These are phyloP conservation scores for Xylariaceae sp. DNA, from an alignment of 2,329 filamentous ascomycete genomes.

Conservation along the genomic window DNA sequence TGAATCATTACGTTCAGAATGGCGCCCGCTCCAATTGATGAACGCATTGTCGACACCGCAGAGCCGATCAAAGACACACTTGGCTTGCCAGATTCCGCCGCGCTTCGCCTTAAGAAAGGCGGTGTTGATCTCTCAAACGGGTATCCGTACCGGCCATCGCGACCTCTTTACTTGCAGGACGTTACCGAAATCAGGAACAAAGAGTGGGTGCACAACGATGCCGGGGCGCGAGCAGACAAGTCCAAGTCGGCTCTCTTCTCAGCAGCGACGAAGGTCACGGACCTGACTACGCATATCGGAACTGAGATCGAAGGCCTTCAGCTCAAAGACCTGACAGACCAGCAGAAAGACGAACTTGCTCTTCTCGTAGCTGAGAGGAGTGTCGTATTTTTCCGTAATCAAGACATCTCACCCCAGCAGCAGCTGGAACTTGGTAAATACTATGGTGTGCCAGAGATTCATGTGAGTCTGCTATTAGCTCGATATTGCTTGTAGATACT, in stretches of 20 bases:
- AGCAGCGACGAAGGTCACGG: conserved; percentile 59
- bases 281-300: conserved; percentile 59
- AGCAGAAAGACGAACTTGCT: conserved; percentile 59
- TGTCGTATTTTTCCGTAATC: conserved; percentile 65
- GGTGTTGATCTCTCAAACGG: conserved; percentile 66
- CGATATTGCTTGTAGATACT: too few species aligned
- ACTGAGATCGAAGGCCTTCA: conserved; percentile 63
- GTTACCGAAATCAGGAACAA: conserved; percentile 61
- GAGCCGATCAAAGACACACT: conserved; percentile 62
- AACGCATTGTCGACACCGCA: conserved; percentile 60
- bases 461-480: too few species aligned
- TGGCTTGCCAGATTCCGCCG: conserved; percentile 54
- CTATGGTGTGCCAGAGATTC: conserved; percentile 64
- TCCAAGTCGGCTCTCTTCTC: conserved; percentile 57
- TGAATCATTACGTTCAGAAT: conserved; percentile 28
- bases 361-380: conserved; percentile 60
- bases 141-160: conserved; percentile 66
- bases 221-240: conserved; percentile 61
- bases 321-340: conserved; percentile 55
- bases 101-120: conserved; percentile 60
- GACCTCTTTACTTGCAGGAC: conserved; percentile 66
- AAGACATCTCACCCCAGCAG: conserved; percentile 58
- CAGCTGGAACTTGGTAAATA: conserved; percentile 60
- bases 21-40: conserved; percentile 56
- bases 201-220: conserved; percentile 54